Base-by-base conservation (phyloP, 2,329 filamentous ascomycete species). In the Pseudogymnoascus sp. region DNA sequence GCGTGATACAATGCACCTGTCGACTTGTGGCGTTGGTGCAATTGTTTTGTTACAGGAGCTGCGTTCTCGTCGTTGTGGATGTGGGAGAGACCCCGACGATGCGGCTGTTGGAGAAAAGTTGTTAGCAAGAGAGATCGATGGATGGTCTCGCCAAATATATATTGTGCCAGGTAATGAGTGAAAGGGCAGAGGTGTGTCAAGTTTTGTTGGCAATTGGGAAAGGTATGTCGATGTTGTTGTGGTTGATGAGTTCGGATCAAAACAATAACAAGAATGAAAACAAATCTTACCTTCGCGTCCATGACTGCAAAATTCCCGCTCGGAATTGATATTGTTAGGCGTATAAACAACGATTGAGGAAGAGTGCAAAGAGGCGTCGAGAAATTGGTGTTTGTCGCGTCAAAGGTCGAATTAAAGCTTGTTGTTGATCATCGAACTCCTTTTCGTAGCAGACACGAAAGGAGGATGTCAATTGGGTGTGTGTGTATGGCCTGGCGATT, bases 21-120 rank as follows among this genome's bases (percentile, higher is more conserved):
- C 7, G 92, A 96, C 77, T 96, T 96, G 78, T 92, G 88, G 67
- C 89, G 88, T 71, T 92, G 87, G 71, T 96, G 90, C 67, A 92
- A 79, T 74, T 86, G 86, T 69, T 83, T 83, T 66, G 80, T 68
- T 62, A 79, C 75, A 63, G 81, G 78, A 61, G 80, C 76, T 65
- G 81, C 77, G 76, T 95, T 95, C 77, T 96, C 91, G 78, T 92
- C 89, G 62, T 79, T 79, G 73, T 82, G 81, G 71, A 83, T 79
- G 75, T 84, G 83, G 74, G 79, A 76, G 73, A 86, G 83, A 69
- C 80, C 69, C 60, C 83, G 84, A 76, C 89, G 84, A 76, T 89
- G 88, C 67, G 90, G 90, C 90, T 93, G 68, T 62, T 62, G 61
- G 63, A 67, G 67, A 65, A 70, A 67, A 74, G 72, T 70, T 68